Percentiles rank a stretch among this genome's conserved stretches.
Evolutionary conservation across 306 rosid genomes (phyloP).

Genomic region (Morella rubra): DNA sequence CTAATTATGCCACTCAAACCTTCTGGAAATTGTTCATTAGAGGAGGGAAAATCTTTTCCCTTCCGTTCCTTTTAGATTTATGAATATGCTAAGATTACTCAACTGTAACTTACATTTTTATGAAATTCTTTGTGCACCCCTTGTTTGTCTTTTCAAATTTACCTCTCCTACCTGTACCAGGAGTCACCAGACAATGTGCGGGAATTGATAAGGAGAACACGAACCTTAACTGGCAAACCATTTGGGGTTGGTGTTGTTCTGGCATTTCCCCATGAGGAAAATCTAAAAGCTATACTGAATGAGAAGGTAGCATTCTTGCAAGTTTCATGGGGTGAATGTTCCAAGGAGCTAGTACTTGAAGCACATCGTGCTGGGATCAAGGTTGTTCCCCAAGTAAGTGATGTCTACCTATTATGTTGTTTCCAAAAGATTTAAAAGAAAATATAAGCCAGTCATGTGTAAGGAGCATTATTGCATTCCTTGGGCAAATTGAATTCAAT

Average conservation of each 20-base stretch:
- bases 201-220: conserved; percentile 62
- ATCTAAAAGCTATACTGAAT: conserved; percentile 62
- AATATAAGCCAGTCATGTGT: background rate
- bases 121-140: background rate
- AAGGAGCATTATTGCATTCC: background rate
- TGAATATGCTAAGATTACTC: background rate
- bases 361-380: conserved; percentile 78
- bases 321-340: conserved; percentile 78
- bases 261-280: conserved; percentile 75
- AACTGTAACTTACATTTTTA: too few species aligned
- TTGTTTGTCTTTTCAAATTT: conserved; percentile 15
- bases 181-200: conserved; percentile 67
- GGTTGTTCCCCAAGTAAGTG: conserved; percentile 78
- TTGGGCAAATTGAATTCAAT: background rate
- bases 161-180: conserved; percentile 27
- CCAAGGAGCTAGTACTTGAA: conserved; percentile 53
- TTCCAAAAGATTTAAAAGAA: background rate
- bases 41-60: background rate
- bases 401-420: background rate
- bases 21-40: too few species aligned
- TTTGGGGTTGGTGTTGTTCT: conserved; percentile 79
- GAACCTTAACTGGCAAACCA: conserved; percentile 70
- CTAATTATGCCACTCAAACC: too few species aligned
- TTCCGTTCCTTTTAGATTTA: background rate
- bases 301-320: conserved; percentile 80